Percentiles rank a stretch among this genome's conserved stretches.
phyloP scores from a whole-genome alignment of 1,284 basidiomycete genomes.

The Papiliotrema terrestris region DNA sequence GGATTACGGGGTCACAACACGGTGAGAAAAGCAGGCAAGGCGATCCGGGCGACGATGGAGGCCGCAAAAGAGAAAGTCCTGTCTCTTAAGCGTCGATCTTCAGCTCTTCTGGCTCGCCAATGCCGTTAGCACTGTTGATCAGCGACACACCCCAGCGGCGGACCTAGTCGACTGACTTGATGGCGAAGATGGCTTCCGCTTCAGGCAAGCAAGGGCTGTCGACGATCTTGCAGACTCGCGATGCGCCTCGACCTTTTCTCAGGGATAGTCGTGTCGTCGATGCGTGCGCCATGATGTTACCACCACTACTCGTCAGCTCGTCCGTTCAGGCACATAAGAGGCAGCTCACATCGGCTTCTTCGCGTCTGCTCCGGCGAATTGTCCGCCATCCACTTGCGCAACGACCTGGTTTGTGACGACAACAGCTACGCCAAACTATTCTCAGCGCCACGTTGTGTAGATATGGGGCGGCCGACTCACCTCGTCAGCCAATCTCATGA shows the following conservation, averaged over 20 bases:
- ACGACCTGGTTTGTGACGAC: conserved; percentile 99
- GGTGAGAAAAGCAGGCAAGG: background rate
- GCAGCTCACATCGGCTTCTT: conserved; percentile 80
- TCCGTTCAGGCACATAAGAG: background rate
- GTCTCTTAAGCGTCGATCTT: conserved; percentile 49
- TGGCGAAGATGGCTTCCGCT: conserved; percentile 92
- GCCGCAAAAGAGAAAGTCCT: background rate
- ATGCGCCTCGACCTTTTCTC: conserved; percentile 88
- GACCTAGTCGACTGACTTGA: conserved; percentile 56
- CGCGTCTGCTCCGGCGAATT: conserved; percentile 75
- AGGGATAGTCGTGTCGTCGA: conserved; percentile 91
- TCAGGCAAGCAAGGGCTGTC: conserved; percentile 98
- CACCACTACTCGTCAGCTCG: conserved; percentile 55
- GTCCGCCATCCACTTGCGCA: conserved; percentile 90
- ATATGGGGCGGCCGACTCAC: conserved; percentile 50
- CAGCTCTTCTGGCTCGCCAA: conserved; percentile 82
- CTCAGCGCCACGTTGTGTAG: background rate
- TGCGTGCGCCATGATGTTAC: conserved; percentile 94
- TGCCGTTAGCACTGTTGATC: conserved; percentile 60
- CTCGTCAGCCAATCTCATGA: conserved; percentile 94
- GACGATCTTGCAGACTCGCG: conserved; percentile 93
- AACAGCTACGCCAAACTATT: conserved; percentile 91
- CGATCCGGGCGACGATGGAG: background rate
- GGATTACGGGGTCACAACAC: background rate
- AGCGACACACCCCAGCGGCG: conserved; percentile 5